phyloP scores from a whole-genome alignment of 345 rosid species.

The Physaria fendleri region DNA sequence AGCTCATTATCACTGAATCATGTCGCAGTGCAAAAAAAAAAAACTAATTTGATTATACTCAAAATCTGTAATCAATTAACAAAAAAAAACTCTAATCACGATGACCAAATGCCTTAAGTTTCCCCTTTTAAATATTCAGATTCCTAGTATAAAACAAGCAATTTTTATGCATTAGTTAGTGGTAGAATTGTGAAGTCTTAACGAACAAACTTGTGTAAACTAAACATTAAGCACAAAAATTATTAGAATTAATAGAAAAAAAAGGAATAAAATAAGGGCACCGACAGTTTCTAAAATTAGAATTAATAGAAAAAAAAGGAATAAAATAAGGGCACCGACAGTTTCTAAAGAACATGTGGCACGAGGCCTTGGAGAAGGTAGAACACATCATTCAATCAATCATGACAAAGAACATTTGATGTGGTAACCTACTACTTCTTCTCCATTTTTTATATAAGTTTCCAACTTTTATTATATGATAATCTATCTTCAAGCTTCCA shows the following conservation, averaged over 20 bases:
- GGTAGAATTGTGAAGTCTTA: neutral
- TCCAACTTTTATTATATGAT: neutral
- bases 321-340: conserved; percentile 36
- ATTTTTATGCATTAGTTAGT: neutral
- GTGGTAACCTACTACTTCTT: conserved; percentile 29
- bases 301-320: neutral
- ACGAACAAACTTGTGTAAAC: neutral
- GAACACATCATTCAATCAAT: conserved; percentile 24
- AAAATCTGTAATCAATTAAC: neutral
- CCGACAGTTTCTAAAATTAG: neutral
- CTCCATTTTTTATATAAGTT: neutral
- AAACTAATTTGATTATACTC: neutral
- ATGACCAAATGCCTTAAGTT: neutral
- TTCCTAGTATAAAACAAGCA: neutral
- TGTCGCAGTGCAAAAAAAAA: neutral
- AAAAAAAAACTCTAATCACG: neutral
- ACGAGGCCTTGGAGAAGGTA: conserved; percentile 23
- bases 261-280: too few species aligned
- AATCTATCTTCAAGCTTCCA: neutral
- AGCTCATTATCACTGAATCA: neutral
- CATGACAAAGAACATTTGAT: conserved; percentile 37
- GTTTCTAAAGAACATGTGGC: conserved; percentile 38
- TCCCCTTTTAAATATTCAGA: neutral
- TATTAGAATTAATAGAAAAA: too few species aligned
- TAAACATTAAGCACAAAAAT: neutral